Conservation (phyloP, 148 eudicot species). For the Spergularia bocconei region DNA sequence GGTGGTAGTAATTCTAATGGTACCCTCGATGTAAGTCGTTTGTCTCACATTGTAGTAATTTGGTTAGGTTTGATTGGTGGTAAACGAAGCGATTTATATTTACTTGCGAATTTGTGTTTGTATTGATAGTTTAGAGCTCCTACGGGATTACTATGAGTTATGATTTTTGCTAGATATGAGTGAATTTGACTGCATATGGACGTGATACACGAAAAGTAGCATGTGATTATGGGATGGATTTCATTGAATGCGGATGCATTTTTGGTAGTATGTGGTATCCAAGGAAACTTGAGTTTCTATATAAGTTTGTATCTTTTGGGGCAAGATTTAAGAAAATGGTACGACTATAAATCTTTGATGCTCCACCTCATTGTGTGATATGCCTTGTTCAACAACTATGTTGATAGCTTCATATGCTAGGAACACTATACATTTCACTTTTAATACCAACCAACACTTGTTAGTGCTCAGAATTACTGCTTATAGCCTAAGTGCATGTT, state of each 20-base stretch:
- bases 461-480: not conserved
- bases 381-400: too few relatives aligned
- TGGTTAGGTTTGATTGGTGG: not conserved
- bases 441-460: not conserved
- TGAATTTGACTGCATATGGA: not conserved
- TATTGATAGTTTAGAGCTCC: not conserved
- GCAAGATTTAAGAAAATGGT: too few relatives aligned
- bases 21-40: slow-evolving; percentile 15
- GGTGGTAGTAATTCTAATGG: slow-evolving; percentile 13
- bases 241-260: not conserved
- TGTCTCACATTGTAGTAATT: not conserved
- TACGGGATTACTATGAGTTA: not conserved
- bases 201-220: not conserved
- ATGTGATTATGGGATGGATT: not conserved
- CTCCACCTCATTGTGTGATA: too few relatives aligned
- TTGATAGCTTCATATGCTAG: not conserved
- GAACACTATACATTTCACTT: not conserved
- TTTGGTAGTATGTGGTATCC: not conserved
- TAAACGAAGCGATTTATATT: not conserved
- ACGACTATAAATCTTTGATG: too few relatives aligned
- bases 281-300: not conserved
- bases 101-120: not conserved
- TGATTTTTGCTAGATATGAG: not conserved
- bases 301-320: not conserved
- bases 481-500: not conserved